Percentiles rank a stretch among this genome's conserved stretches.
Conservation (phyloP, 208 protist species). For the Leishmania tropica region DNA sequence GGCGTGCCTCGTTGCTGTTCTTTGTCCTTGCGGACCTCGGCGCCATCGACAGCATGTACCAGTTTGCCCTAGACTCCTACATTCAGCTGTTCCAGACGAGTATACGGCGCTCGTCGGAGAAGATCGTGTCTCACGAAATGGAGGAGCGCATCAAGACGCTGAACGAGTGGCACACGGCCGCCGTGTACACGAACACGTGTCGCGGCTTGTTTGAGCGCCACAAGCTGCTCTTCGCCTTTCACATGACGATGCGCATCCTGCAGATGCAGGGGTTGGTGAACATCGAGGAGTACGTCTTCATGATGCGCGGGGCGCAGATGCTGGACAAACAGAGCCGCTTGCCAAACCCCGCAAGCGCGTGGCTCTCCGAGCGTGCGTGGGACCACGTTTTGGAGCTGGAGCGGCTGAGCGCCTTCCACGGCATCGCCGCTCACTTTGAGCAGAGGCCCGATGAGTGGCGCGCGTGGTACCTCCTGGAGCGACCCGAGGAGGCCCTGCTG, state of each 20-base stretch:
- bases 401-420: conserved; percentile 95
- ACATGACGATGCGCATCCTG: conserved; percentile 98
- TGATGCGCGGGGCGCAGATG: conserved; percentile 96
- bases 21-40: conserved; percentile 98
- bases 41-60: conserved; percentile 99
- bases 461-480: conserved; percentile 93
- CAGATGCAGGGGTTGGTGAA: conserved; percentile 91
- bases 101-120: conserved; percentile 94
- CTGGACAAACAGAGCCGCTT: conserved; percentile 94
- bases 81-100: conserved; percentile 96
- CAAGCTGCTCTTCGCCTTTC: conserved; percentile 99
- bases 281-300: conserved; percentile 98
- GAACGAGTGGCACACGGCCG: conserved; percentile 97
- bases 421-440: conserved; percentile 96
- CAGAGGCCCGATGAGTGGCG: conserved; percentile 94
- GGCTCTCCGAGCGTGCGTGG: conserved; percentile 96
- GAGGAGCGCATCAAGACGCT: conserved; percentile 95
- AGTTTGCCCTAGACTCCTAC: conserved; percentile 98
- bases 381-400: conserved; percentile 98
- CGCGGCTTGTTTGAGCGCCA: conserved; percentile 98
- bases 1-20: conserved; percentile 97
- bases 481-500: conserved; percentile 95
- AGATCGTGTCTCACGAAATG: conserved; percentile 84
- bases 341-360: conserved; percentile 95
- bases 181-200: conserved; percentile 98